phyloP scores from a whole-genome alignment of 345 rosid genomes.

The Aethionema arabicum region DNA sequence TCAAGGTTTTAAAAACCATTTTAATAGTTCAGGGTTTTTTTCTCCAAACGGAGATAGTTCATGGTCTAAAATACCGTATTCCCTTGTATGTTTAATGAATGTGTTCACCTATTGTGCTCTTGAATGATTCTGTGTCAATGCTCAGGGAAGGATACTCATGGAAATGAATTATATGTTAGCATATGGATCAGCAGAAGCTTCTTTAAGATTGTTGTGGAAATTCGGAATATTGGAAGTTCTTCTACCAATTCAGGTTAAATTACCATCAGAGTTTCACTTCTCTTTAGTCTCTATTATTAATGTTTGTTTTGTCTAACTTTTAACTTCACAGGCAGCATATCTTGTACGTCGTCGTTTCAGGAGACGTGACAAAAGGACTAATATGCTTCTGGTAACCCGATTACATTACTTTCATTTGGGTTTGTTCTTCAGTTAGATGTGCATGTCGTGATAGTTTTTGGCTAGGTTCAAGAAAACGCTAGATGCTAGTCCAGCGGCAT shows the following conservation, averaged over 20 bases:
- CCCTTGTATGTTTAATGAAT: too few species aligned
- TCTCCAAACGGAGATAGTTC: too few species aligned
- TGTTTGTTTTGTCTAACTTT: constrained; percentile 31
- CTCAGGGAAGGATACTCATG: constrained; percentile 81
- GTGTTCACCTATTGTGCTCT: background rate
- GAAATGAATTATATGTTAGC: constrained; percentile 99
- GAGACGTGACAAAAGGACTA: constrained; percentile 89
- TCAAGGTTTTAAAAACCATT: too few species aligned
- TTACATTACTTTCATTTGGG: background rate
- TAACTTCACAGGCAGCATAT: constrained; percentile 69
- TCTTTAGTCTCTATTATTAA: constrained; percentile 2
- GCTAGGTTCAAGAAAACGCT: too few species aligned
- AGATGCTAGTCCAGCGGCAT: too few species aligned
- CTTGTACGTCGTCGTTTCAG: constrained; percentile 62
- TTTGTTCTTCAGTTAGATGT: background rate
- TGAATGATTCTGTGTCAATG: constrained; percentile 13
- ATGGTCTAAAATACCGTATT: too few species aligned
- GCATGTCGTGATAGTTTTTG: background rate
- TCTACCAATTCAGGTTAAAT: constrained; percentile 76
- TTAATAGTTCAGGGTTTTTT: too few species aligned
- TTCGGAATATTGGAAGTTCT: constrained; percentile 87
- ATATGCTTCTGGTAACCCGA: constrained; percentile 82
- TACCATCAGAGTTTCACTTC: constrained; percentile 15
- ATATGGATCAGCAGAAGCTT: constrained; percentile 94
- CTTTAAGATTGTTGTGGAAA: constrained; percentile 87